A percentile compares a stretch with the other conserved stretches of the same genome.
Conservation (phyloP, 2,329 filamentous ascomycete genomes). For the Penicillium sp. region DNA sequence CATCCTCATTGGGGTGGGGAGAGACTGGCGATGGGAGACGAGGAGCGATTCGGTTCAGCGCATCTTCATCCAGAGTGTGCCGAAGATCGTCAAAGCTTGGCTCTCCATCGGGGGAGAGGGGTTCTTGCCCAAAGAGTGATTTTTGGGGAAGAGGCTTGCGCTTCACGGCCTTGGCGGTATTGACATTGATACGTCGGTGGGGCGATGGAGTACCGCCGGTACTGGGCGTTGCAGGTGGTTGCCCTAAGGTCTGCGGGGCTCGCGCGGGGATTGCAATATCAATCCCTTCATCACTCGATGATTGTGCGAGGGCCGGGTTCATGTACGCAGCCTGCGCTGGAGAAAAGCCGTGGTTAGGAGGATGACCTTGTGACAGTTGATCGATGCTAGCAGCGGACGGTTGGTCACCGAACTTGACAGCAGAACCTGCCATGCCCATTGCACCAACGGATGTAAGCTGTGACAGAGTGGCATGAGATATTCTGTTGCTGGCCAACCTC, state of each 20-base stretch:
- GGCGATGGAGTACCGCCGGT: constrained; percentile 11
- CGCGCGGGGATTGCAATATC: constrained; percentile 27
- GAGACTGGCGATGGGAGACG: constrained; percentile 28
- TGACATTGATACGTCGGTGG: constrained; percentile 24
- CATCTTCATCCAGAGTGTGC: constrained; percentile 46
- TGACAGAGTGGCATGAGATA: constrained; percentile 74
- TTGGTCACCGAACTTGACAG: constrained; percentile 36
- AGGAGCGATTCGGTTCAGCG: constrained; percentile 48
- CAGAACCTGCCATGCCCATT: constrained; percentile 39
- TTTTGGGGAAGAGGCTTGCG: constrained; percentile 53
- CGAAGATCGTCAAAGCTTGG: constrained; percentile 41
- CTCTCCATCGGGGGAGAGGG: constrained; percentile 25
- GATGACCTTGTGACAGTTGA: constrained; percentile 6
- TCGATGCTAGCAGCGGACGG: constrained; percentile 7
- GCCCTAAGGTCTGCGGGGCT: constrained; percentile 17
- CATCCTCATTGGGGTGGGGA: constrained; percentile 31
- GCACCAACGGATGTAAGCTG: constrained; percentile 71
- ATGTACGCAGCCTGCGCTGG: not conserved
- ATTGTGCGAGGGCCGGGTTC: constrained; percentile 3
- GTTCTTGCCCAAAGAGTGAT: constrained; percentile 17
- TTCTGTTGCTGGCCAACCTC: constrained; percentile 73
- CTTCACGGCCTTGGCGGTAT: constrained; percentile 45
- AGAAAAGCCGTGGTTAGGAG: not conserved
- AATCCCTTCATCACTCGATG: constrained; percentile 17
- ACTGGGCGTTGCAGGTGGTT: constrained; percentile 14